Evolutionary conservation across 495 filamentous ascomycete genomes (phyloP).

Genomic region (Poronia punctata): DNA sequence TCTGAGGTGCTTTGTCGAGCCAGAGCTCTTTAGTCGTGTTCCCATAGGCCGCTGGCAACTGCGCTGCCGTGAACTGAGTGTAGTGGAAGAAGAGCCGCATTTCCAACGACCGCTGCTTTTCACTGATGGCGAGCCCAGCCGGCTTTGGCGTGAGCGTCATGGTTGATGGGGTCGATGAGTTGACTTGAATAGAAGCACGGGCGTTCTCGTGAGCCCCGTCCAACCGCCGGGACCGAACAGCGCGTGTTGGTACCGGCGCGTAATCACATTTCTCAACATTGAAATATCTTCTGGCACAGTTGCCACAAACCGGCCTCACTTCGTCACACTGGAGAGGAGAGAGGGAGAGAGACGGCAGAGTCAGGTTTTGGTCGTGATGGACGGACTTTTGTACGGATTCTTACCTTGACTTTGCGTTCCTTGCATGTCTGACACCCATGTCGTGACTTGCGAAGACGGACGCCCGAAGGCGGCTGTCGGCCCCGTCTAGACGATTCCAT

Average conservation of each 20-base stretch:
- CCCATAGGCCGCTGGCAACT: slow-evolving; percentile 8
- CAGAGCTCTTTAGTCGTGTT: slow-evolving; percentile 7
- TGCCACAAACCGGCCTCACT: slow-evolving; percentile 7
- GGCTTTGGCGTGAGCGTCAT: slow-evolving; percentile 1
- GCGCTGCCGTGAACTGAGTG: slow-evolving; percentile 2
- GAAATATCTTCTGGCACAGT: slow-evolving; percentile 6
- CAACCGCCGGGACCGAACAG: background rate
- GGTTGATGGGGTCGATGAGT: background rate
- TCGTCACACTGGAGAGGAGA: slow-evolving; percentile 13
- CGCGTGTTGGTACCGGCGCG: too few species aligned
- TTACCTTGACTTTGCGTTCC: slow-evolving; percentile 9
- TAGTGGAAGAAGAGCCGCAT: slow-evolving; percentile 11
- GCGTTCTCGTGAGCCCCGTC: too few species aligned
- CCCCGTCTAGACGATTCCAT: background rate
- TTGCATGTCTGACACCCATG: slow-evolving; percentile 10
- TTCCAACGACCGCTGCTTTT: slow-evolving; percentile 3
- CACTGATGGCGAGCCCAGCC: slow-evolving; percentile 1
- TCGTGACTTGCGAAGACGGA: slow-evolving; percentile 9
- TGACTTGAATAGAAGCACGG: too few species aligned
- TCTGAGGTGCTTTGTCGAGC: slow-evolving; percentile 8
- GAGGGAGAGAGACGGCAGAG: too few species aligned
- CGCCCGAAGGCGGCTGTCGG: background rate
- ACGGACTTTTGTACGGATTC: background rate
- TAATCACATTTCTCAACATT: slow-evolving; percentile 8
- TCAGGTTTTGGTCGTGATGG: background rate